Base-by-base conservation (phyloP, 78 protist species). In the Monosiga brevicollis region DNA sequence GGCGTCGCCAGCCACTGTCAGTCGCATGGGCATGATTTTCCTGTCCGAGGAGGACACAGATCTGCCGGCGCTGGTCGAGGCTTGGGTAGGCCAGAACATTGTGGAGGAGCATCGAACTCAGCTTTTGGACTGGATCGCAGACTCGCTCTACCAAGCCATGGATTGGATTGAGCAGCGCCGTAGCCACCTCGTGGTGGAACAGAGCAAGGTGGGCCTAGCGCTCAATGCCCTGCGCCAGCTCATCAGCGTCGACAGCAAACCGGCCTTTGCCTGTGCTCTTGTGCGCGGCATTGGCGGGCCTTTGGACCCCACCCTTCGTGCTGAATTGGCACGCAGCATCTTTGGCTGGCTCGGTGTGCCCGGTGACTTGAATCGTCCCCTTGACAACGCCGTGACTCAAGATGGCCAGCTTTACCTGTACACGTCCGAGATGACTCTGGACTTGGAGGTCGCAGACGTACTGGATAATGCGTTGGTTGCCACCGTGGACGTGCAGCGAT, bases 1-100 rank as follows among this genome's bases (percentile, higher is more conserved):
- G 54, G 97, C 97, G 34, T 93, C 97, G n/a, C 97, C 97, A 3
- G 97, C 97, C 6, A 94, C 97, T 9, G 86, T 94, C 83, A 75
- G 88, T 2, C 82, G 92, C 36, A 88, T 90, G 88, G 93, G 92
- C 36, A 88, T 89, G 90, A 94, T 94, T 35, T 90, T 92, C 87
- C 83, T 94, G 39, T 78, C 86, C 34, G 93, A 94, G 54, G 94
- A 90, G 76, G 93, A 90, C 43, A 74, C 81, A 32, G 79, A 62
- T 40, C 38, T 78, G 39, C 10, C 32, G 82, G 3, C 55, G 2
- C 76, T 82, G 2, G 85, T 89, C 41, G 29, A 36, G 37, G 37
- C 88, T 2, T 89, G 91, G 91, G 35, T 85, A 2, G 34, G 37
- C 22, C 54, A 36, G 22, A 83, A 84, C 41, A 75, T 25, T 0